Evolutionary conservation across 2,329 filamentous ascomycete genomes (phyloP), one percentile per base, ranked within the genome.

Genomic region (Hypoxylon sp.): DNA sequence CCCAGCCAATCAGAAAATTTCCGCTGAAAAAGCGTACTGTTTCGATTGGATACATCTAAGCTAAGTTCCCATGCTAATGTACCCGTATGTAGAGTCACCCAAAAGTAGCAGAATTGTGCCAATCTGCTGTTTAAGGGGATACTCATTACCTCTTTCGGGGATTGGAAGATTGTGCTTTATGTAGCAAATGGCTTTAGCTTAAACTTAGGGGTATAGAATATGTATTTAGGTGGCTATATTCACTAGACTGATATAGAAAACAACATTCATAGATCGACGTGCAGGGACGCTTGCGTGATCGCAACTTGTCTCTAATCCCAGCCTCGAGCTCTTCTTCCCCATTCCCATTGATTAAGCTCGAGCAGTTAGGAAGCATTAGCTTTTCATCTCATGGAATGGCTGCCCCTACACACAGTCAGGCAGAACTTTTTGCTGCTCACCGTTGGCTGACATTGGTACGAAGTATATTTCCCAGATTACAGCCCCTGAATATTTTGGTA

Each of bases 221-320:
- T 15, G 11, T 34, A 15, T 15, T 15, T 34, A 4, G 7, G 7
- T 26, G 24, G 24, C 4, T 26, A 26, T 26, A 26, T 7, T 26
- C 32, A 34, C 8, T 11, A 34, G 32, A 11, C 32, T 37, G 55
- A 53, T 20, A 17, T 41, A 48, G 43, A 59, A 64, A 50, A 13
- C 26, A 53, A 34, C 50, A 32, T 52, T 47, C 44, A 13, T 17
- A 51, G 51, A 65, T 56, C 56, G 24, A 54, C 57, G 34, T 62
- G 34, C 64, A 62, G 59, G 64, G 61, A 59, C 56, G 57, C 55
- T 67, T 67, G 64, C 64, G 64, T 67, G 64, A 67, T 67, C 61
- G 61, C 55, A 54, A 58, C 53, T 57, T 54, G 56, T 37, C 19
- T 49, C 17, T 47, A 20, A 34, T 22, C 43, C 37, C 32, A 63